Evolutionary conservation across 805 yeast species (phyloP).

Genomic region (Monosporozyma solicola): DNA sequence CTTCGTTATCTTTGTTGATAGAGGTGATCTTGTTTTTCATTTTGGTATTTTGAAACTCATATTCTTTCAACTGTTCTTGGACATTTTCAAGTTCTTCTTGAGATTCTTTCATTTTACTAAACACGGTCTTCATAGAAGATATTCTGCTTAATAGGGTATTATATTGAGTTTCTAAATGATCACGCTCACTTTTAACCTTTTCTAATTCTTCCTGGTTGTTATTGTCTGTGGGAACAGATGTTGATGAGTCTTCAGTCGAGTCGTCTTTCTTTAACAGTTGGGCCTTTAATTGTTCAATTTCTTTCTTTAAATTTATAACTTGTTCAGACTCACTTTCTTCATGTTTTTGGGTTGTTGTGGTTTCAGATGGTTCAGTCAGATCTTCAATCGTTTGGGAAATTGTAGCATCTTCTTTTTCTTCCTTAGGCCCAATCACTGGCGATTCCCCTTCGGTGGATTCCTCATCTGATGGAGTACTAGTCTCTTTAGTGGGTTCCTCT

Average conservation of each 20-base stretch:
- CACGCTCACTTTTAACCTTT: constrained; percentile 42
- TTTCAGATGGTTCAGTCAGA: neutral
- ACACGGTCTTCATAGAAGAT: constrained; percentile 65
- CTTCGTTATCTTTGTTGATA: constrained; percentile 28
- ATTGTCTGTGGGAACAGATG: neutral
- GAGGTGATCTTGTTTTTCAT: constrained; percentile 30
- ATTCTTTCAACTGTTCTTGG: constrained; percentile 41
- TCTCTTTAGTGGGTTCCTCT: neutral
- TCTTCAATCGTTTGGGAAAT: neutral
- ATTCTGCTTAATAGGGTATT: constrained; percentile 53
- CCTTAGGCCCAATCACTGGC: neutral
- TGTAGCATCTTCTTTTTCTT: neutral
- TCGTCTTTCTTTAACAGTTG: neutral
- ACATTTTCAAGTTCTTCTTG: constrained; percentile 52
- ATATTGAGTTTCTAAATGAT: constrained; percentile 49
- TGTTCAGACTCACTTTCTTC: neutral
- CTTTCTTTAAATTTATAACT: neutral
- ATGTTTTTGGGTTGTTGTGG: neutral
- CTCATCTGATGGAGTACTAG: too few species aligned
- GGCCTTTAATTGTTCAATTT: neutral
- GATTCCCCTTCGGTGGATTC: neutral
- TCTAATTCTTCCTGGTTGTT: constrained; percentile 23
- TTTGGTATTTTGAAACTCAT: constrained; percentile 35
- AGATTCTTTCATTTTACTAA: constrained; percentile 63
- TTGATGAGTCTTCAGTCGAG: neutral